Evolutionary conservation across 2,329 filamentous ascomycete genomes (phyloP), one percentile per base, ranked within the genome.

Genomic region (Aspergillus fumigatus): DNA sequence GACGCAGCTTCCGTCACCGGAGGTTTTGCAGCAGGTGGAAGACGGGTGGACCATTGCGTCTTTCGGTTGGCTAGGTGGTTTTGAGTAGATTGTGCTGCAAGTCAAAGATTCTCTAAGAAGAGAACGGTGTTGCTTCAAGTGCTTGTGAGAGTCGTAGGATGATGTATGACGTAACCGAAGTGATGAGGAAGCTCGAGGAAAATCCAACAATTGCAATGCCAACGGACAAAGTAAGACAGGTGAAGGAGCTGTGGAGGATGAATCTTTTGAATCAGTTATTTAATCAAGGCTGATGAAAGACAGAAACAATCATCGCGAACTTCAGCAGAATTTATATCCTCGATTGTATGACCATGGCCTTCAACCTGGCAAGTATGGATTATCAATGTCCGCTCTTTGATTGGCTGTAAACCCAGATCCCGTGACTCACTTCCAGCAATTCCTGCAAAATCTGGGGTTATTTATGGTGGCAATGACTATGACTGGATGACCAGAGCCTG

Each of bases 11-110:
- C 77, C 78, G 62, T 78, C 67, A 23, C 65, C 77, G 65, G 80
- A 77, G 65, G 80, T 81, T 73, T 81, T 81, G 74, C 84, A 87
- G 82, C 84, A 87, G 65, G 80, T 82, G 4, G 68, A 68, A 53
- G 68, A 67, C 55, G 80, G 81, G 64, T 79, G 70, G 56, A 77
- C 71, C 75, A 78, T 78, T 62, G 71, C 76, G 62, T 26, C 17
- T 25, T 17, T 47, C 14, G 7, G 27, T 3, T 49, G 29, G 32
- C 11, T 32, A 25, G 26, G 47, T 40, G 26, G 49, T n/a, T 47
- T 25, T 11, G 26, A 21, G 25, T 62, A 41, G 51, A 54, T 56
- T 47, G 25, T 51, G 32, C 19, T 43, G 53, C 49, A 43, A 9
- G 40, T 43, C 4, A 9, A 23, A 4, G 19, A 23, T 21, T 19